These are phyloP conservation scores for Conticribra guillardii DNA, from an alignment of 108 stramenopile species.

Conservation along the genomic window DNA sequence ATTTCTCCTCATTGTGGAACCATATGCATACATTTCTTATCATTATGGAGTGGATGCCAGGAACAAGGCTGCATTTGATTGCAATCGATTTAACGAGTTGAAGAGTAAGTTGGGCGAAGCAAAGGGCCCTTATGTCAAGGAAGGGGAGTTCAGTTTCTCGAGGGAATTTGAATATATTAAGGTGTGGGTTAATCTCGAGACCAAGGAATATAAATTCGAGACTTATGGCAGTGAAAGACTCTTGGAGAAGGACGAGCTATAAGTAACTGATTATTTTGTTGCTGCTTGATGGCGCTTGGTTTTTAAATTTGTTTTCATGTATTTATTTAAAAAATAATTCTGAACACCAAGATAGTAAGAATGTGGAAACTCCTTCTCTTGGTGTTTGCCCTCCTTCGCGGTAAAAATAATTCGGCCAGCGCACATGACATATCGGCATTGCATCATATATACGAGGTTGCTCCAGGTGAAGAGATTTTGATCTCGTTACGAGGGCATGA, in stretches of 20 bases:
- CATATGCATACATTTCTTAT: constrained; percentile 36
- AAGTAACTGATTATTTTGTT: too few species aligned
- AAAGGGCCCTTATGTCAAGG: constrained; percentile 1
- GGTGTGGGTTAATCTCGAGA: constrained; percentile 24
- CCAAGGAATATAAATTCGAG: not conserved
- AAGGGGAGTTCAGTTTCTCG: constrained; percentile 7
- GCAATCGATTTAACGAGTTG: constrained; percentile 20
- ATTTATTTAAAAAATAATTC: too few species aligned
- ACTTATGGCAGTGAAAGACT: too few species aligned
- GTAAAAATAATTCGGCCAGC: not conserved
- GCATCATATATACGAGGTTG: constrained; percentile 36
- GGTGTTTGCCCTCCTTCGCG: not conserved
- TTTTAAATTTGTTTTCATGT: too few species aligned
- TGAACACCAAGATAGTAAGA: too few species aligned
- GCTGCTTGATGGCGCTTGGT: too few species aligned
- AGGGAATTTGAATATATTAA: constrained; percentile 21
- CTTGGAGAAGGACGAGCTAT: too few species aligned
- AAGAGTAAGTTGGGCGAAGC: constrained; percentile 19
- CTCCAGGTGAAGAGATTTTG: constrained; percentile 27
- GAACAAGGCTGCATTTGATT: constrained; percentile 30
- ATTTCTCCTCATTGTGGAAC: constrained; percentile 42
- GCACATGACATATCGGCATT: constrained; percentile 26
- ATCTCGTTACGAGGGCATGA: constrained; percentile 43
- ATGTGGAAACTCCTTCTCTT: constrained; percentile 12
- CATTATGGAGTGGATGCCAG: constrained; percentile 26